Evolutionary conservation across 768 basidiomycete genomes (phyloP), one percentile per base, ranked within the genome.

Genomic region (Amanita subjunquillea): DNA sequence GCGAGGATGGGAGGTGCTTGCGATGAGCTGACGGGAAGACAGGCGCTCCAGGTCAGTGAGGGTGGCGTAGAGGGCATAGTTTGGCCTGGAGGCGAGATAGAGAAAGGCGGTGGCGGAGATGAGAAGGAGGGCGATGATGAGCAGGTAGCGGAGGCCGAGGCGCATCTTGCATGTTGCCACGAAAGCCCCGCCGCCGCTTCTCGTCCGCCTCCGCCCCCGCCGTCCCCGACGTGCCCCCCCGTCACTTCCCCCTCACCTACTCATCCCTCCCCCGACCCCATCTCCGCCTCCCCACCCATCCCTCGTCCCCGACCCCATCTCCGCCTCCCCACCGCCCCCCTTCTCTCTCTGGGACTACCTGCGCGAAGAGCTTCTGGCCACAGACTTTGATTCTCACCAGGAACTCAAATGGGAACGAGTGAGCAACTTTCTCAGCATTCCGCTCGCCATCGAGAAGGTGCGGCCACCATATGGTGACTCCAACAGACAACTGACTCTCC

Each of bases 321-420:
- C 44, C 48, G 27, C 60, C 51, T 53, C 58, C 53, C 53, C 59
- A 55, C 57, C 58, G 15, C 71, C 71, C 0, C 80, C 88, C 3
- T 91, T 90, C 64, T 91, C 91, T 3, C 63, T 95, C 20, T 95
- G 92, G 92, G 92, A 94, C 56, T 94, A 95, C 65, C 75, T 95
- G 20, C 73, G 84, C 12, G 90, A 93, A 62, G 92, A 95, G 60
- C 73, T 94, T 5, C 69, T 93, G 6, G 90, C 87, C 1, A 92
- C 89, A n/a, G 91, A 95, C 67, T 90, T 91, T 63, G 91, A 95
- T 65, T 91, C 87, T 0, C 90, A 92, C 57, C 91, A 95, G 60
- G 92, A 93, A 62, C 72, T 91, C 58, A 93, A 93, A 66, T 91
- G 92, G 87, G 95, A 98, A 62, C 75, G 96, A 12, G 93, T 99